Base-by-base conservation (phyloP, 2,329 filamentous ascomycete species). In the Rhinocladiella similis region DNA sequence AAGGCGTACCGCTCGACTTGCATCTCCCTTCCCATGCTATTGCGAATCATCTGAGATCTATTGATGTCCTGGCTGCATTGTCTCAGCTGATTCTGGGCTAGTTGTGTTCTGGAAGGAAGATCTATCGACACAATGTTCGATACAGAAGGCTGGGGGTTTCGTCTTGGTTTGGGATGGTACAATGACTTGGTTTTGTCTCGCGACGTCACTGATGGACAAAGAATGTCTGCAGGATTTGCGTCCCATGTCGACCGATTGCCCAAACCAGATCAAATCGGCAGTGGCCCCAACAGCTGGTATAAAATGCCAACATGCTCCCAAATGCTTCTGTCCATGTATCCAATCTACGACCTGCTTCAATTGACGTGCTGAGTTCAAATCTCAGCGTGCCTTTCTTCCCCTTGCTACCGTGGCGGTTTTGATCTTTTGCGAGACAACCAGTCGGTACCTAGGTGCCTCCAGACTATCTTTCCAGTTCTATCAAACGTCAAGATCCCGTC, bases 71-170 rank as follows among this genome's bases (percentile, higher is more conserved):
- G 38, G 39, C 58, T 38, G 52, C 50, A 27, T 20, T 61, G 58
- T 61, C 48, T 54, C 58, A 57, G 51, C 51, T 50, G 27, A 53
- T 29, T 22, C 50, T 41, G 10, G 43, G n/a, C 16, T 25, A 10
- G 54, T 46, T 29, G 49, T 20, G 43, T 55, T 61, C 58, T 57
- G 53, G 56, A 59, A 59, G 49, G 43, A 52, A 13, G 33, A n/a
- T 38, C 27, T 25, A 47, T 42, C 27, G n/a, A 52, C 16, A 29
- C 42, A 35, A 36, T 47, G 47, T 53, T 18, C 46, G 38, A 50
- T 20, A 51, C 22, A 47, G 27, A 39, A 46, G 25, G 16, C 33
- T 35, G 29, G 29, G 29, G 10, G 10, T 18, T 12, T 20, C 20
- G 6, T 47, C n/a, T 39, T 42, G 22, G 29, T 16, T 14, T 42